Evolutionary conservation across 2,329 filamentous ascomycete species (phyloP).

Genomic region (Pestalotiopsis sp.): DNA sequence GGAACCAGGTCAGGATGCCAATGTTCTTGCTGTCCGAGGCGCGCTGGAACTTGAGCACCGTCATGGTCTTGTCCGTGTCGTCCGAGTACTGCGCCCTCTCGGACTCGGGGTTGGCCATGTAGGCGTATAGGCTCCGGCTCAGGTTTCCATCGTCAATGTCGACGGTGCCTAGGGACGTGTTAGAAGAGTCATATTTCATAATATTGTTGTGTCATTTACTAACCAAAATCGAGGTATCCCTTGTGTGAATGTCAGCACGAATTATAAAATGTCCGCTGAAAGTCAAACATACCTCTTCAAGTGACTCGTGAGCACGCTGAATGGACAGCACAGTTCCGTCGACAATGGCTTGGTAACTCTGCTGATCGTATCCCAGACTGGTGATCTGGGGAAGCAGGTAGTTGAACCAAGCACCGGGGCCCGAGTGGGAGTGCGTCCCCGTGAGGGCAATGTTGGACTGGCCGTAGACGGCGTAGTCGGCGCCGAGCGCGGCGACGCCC

Average conservation of each 20-base stretch:
- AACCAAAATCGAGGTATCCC: conserved; percentile 70
- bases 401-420: conserved; percentile 89
- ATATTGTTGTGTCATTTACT: conserved; percentile 15
- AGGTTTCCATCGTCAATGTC: conserved; percentile 74
- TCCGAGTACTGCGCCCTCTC: conserved; percentile 71
- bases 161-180: conserved; percentile 38
- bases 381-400: conserved; percentile 90
- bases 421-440: conserved; percentile 88
- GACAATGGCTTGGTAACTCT: conserved; percentile 86
- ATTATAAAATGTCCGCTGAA: background rate
- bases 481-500: conserved; percentile 67
- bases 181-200: background rate
- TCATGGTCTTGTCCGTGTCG: conserved; percentile 74
- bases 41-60: conserved; percentile 74
- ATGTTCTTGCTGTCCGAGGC: conserved; percentile 73
- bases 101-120: conserved; percentile 76
- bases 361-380: conserved; percentile 80
- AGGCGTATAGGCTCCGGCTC: conserved; percentile 83
- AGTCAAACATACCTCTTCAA: conserved; percentile 47
- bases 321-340: conserved; percentile 82
- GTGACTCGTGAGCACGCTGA: conserved; percentile 72
- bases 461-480: conserved; percentile 74
- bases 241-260: conserved; percentile 26
- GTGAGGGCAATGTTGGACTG: conserved; percentile 85
- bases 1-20: conserved; percentile 87